Evolutionary conservation across 345 rosid genomes (phyloP).

Genomic region (Ceriops zippeliana): DNA sequence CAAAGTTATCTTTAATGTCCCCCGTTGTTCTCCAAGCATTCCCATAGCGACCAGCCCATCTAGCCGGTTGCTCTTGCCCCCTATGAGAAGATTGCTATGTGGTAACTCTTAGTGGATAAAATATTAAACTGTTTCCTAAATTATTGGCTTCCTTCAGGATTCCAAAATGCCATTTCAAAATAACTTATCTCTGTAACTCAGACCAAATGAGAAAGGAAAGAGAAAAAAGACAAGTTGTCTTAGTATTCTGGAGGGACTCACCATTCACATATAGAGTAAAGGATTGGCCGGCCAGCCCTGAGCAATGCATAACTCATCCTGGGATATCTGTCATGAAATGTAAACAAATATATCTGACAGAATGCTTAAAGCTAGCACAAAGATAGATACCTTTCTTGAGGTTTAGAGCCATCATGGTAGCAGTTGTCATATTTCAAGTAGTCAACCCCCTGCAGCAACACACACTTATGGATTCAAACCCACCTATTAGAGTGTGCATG

Average conservation of each 20-base stretch:
- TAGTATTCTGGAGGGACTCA: not conserved
- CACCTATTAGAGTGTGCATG: not conserved
- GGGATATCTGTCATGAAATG: constrained; percentile 17
- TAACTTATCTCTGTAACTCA: not conserved
- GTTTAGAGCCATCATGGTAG: constrained; percentile 26
- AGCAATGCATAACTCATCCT: constrained; percentile 26
- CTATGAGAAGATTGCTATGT: not conserved
- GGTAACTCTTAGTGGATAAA: not conserved
- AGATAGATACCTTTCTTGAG: constrained; percentile 16
- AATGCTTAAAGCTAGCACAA: not conserved
- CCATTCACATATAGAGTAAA: constrained; percentile 32
- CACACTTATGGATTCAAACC: not conserved
- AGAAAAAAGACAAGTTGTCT: not conserved
- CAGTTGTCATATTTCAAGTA: constrained; percentile 34
- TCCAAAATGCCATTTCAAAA: not conserved
- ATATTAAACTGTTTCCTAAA: not conserved
- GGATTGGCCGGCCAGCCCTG: constrained; percentile 24
- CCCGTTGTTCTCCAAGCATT: constrained; percentile 33
- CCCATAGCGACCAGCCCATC: constrained; percentile 23
- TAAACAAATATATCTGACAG: not conserved
- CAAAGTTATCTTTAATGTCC: constrained; percentile 25
- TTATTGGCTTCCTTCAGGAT: not conserved
- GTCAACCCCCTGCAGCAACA: constrained; percentile 17
- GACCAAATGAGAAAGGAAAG: not conserved
- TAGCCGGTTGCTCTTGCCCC: constrained; percentile 27